Conservation (phyloP, 2,329 filamentous ascomycete species). For the Penicillium sp. region DNA sequence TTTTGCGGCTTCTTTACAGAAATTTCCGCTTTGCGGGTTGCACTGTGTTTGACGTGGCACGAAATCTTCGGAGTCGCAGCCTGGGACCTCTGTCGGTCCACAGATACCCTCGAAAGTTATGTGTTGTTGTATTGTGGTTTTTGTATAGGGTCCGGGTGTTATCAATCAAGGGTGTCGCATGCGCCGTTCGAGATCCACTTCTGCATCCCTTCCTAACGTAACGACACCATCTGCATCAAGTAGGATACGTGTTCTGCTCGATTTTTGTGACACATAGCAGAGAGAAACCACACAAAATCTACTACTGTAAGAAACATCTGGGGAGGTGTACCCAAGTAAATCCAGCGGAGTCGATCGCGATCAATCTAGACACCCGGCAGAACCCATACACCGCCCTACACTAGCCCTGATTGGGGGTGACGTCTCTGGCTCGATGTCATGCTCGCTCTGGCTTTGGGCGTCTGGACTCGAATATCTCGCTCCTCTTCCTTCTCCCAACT, state of each 20-base stretch:
- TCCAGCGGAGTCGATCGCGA: neutral
- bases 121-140: neutral
- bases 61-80: neutral
- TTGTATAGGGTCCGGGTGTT: conserved; percentile 2
- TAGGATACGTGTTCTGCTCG: no score
- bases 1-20: conserved; percentile 6
- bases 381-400: conserved; percentile 18
- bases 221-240: neutral
- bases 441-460: no score
- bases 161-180: conserved; percentile 19
- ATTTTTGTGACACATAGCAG: no score
- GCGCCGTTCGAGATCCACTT: conserved; percentile 10
- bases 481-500: conserved; percentile 16
- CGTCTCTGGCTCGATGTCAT: conserved; percentile 26
- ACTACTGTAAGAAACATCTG: neutral
- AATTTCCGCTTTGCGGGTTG: conserved; percentile 9
- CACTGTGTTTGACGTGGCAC: conserved; percentile 15
- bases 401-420: conserved; percentile 26
- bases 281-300: no score
- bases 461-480: conserved; percentile 18
- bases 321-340: neutral
- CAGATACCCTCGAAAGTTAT: conserved; percentile 11
- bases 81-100: conserved; percentile 1
- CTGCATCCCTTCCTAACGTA: conserved; percentile 7
- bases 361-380: conserved; percentile 17